Evolutionary conservation across 768 basidiomycete genomes (phyloP).

Genomic region (Termitomyces sp.): DNA sequence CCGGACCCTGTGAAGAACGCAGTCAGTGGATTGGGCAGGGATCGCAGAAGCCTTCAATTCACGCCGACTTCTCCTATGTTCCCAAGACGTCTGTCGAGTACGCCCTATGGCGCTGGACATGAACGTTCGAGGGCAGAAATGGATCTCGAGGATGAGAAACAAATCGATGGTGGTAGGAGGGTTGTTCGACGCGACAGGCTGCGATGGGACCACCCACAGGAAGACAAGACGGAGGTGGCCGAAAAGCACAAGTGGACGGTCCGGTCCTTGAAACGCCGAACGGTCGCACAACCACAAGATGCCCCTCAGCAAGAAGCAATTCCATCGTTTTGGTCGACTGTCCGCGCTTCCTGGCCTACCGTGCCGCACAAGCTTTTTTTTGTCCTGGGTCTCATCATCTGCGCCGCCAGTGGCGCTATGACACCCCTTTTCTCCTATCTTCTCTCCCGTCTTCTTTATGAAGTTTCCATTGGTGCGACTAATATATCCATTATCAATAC

Average conservation of each 20-base stretch:
- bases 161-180: conserved; percentile 33
- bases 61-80: conserved; percentile 47
- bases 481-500: conserved; percentile 56
- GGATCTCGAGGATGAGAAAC: conserved; percentile 26
- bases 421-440: conserved; percentile 92
- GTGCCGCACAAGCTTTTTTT: conserved; percentile 72
- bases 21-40: conserved; percentile 11
- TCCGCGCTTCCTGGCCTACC: conserved; percentile 57
- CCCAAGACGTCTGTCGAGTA: conserved; percentile 12
- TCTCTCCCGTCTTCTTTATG: conserved; percentile 73
- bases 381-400: conserved; percentile 61
- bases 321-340: conserved; percentile 38
- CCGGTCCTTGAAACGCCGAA: neutral
- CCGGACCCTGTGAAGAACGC: neutral
- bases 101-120: conserved; percentile 2
- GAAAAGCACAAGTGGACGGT: conserved; percentile 5
- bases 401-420: conserved; percentile 71
- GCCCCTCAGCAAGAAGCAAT: neutral
- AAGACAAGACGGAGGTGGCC: neutral
- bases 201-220: conserved; percentile 19
- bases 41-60: conserved; percentile 57
- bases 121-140: conserved; percentile 6
- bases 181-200: conserved; percentile 14
- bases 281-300: neutral
- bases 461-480: conserved; percentile 67